phyloP scores from a whole-genome alignment of 129 eudicot genomes.

The Cynara cardunculus region DNA sequence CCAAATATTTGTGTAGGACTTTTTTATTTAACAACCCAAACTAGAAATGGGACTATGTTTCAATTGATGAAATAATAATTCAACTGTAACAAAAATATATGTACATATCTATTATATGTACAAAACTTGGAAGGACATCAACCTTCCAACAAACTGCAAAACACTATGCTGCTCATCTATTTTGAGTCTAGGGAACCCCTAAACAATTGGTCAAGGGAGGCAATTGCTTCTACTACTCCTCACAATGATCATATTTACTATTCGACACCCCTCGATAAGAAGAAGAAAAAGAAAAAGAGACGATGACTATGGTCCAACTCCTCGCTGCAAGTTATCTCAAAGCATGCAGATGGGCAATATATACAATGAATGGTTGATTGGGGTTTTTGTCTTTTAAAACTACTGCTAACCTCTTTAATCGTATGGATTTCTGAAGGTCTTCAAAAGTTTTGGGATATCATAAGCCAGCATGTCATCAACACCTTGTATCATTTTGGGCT shows the following conservation, averaged over 20 bases:
- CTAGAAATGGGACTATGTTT: neutral
- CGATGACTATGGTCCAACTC: slow-evolving; percentile 14
- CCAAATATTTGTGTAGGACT: neutral
- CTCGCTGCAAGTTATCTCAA: neutral
- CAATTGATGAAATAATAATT: neutral
- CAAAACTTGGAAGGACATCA: slow-evolving; percentile 8
- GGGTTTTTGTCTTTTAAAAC: slow-evolving; percentile 4
- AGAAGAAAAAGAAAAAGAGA: slow-evolving; percentile 4
- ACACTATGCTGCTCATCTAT: slow-evolving; percentile 8
- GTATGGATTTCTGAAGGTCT: slow-evolving; percentile 83
- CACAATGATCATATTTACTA: slow-evolving; percentile 17
- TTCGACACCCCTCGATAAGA: slow-evolving; percentile 11
- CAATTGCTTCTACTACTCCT: slow-evolving; percentile 12
- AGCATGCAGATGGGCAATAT: slow-evolving; percentile 4
- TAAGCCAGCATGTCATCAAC: slow-evolving; percentile 93
- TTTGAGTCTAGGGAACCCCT: neutral
- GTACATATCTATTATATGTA: neutral
- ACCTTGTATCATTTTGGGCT: slow-evolving; percentile 68
- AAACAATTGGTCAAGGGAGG: slow-evolving; percentile 14
- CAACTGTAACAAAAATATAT: neutral
- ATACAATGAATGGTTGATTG: neutral
- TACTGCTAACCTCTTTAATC: slow-evolving; percentile 29
- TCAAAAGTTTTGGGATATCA: slow-evolving; percentile 84
- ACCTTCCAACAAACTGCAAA: slow-evolving; percentile 8
- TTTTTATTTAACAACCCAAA: neutral